A percentile compares a stretch with the other conserved stretches of the same genome.
These are phyloP conservation scores for Lanmaoa rubissima DNA, from an alignment of 768 basidiomycete species.

Conservation along the genomic window DNA sequence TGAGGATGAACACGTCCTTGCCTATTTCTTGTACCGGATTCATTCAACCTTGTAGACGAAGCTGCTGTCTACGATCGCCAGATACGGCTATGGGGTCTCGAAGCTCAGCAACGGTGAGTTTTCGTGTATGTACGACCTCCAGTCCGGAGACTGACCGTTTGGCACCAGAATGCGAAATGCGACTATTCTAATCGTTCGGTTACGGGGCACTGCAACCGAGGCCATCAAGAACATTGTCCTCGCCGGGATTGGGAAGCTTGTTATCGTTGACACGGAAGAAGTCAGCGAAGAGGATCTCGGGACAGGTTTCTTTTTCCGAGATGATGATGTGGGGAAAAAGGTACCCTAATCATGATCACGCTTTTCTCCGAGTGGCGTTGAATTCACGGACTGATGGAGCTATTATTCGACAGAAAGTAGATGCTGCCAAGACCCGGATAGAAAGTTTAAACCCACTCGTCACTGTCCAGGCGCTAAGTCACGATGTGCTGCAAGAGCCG, in stretches of 20 bases:
- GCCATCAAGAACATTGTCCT: constrained; percentile 97
- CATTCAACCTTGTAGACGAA: constrained; percentile 40
- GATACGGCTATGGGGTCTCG: constrained; percentile 96
- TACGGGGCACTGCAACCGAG: constrained; percentile 87
- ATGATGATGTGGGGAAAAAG: constrained; percentile 88
- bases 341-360: constrained; percentile 38
- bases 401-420: constrained; percentile 61
- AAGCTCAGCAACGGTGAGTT: constrained; percentile 88
- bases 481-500: constrained; percentile 45
- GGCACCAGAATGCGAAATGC: constrained; percentile 84
- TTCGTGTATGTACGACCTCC: not conserved
- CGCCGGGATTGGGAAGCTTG: constrained; percentile 88
- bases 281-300: constrained; percentile 87
- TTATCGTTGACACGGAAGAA: constrained; percentile 75
- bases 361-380: constrained; percentile 33
- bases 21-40: not conserved
- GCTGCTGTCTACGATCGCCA: constrained; percentile 95
- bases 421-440: constrained; percentile 81
- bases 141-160: constrained; percentile 9
- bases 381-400: constrained; percentile 32
- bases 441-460: constrained; percentile 93
- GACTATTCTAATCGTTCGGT: constrained; percentile 76
- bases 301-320: constrained; percentile 89
- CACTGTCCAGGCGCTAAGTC: constrained; percentile 64
- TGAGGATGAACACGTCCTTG: constrained; percentile 2